Conservation (phyloP, 2,329 filamentous ascomycete species). For the Fusarium fujikuroi region DNA sequence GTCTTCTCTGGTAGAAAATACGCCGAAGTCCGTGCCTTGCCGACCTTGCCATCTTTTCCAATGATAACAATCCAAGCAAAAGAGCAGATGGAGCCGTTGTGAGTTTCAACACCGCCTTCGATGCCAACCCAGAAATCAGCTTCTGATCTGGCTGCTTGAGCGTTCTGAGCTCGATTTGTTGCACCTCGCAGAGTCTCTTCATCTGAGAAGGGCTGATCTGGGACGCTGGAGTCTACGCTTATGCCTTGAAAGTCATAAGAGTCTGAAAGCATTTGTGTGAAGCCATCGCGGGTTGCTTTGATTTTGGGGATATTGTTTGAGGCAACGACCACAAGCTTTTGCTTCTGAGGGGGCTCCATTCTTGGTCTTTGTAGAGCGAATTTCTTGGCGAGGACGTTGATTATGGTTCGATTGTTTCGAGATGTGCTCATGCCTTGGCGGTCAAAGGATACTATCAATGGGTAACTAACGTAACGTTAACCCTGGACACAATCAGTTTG, state of each 20-base stretch:
- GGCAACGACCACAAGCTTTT: slow-evolving; percentile 46
- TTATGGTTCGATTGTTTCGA: not conserved
- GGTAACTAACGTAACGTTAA: not conserved
- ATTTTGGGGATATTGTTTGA: slow-evolving; percentile 56
- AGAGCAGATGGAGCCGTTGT: slow-evolving; percentile 45
- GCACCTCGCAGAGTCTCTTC: slow-evolving; percentile 53
- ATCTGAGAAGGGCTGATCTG: slow-evolving; percentile 54
- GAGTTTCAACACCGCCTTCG: slow-evolving; percentile 53
- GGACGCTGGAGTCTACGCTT: slow-evolving; percentile 52
- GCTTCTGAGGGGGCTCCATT: slow-evolving; percentile 6
- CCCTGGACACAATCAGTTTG: not conserved
- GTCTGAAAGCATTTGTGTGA: slow-evolving; percentile 50
- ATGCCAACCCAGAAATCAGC: slow-evolving; percentile 56
- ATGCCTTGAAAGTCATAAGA: slow-evolving; percentile 43
- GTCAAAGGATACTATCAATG: not conserved
- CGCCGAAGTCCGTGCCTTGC: slow-evolving; percentile 52
- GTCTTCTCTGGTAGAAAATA: slow-evolving; percentile 54
- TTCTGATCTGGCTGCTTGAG: slow-evolving; percentile 43
- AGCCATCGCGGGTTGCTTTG: slow-evolving; percentile 50
- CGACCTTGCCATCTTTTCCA: slow-evolving; percentile 42
- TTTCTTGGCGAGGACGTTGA: not conserved
- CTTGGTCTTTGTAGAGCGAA: not conserved
- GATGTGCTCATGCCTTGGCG: not conserved
- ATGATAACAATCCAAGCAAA: slow-evolving; percentile 56
- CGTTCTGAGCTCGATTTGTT: slow-evolving; percentile 50